Evolutionary conservation across 495 filamentous ascomycete genomes (phyloP).

Genomic region (Penicillium ochrochloron): DNA sequence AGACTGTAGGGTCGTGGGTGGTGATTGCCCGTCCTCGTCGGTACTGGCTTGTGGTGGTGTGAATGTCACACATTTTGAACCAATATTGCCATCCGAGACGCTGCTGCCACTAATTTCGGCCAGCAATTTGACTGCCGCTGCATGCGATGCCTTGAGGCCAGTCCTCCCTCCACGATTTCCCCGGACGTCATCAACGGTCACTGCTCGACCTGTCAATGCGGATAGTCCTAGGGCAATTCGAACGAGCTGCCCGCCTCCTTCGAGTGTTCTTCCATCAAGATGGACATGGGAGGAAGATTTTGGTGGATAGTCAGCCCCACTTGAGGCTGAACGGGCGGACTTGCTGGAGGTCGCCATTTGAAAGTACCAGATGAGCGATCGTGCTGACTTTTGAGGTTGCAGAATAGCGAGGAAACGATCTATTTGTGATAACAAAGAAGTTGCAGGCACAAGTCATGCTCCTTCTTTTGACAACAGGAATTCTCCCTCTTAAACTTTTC

Average conservation of each 20-base stretch:
- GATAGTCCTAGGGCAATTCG: constrained; percentile 72
- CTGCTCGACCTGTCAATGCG: constrained; percentile 64
- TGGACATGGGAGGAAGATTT: constrained; percentile 31
- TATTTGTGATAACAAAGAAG: not conserved
- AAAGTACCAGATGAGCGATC: not conserved
- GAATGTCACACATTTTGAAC: constrained; percentile 59
- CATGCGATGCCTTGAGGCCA: constrained; percentile 79
- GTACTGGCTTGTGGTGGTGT: constrained; percentile 35
- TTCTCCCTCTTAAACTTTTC: not conserved
- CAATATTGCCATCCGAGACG: constrained; percentile 58
- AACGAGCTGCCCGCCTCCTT: constrained; percentile 85
- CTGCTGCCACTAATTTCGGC: constrained; percentile 64
- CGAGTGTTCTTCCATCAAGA: constrained; percentile 73
- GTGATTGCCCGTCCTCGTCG: not conserved
- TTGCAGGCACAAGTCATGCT: not conserved
- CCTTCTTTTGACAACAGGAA: not conserved
- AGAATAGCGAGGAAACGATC: not conserved
- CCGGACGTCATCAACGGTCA: constrained; percentile 71
- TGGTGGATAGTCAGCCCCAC: constrained; percentile 10
- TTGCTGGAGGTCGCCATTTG: constrained; percentile 1
- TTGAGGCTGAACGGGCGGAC: not conserved
- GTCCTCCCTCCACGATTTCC: constrained; percentile 62
- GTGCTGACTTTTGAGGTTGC: not conserved
- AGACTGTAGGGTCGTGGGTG: not conserved
- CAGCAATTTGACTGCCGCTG: constrained; percentile 69